Evolutionary conservation across 176 grass and related monocot species (phyloP), one percentile per base, ranked within the genome.

Genomic region (Avena eriantha): DNA sequence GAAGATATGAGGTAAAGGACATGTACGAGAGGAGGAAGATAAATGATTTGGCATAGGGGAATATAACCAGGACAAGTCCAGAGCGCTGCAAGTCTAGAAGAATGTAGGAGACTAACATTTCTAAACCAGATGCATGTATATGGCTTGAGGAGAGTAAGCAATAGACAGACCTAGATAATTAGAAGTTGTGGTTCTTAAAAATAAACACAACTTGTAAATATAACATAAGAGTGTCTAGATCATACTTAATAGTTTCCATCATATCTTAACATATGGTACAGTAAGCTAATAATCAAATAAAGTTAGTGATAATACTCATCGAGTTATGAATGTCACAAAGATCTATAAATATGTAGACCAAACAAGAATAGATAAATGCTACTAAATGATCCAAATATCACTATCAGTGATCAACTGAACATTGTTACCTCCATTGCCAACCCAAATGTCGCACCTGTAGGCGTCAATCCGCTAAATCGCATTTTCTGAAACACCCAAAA

Each of bases 401-500:
- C 24, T 60, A 84, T 10, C 54, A 71, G 72, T 63, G 31, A 43
- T 31, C 26, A 72, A 71, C 21, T 84, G 46, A 72, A 73, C 83
- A 84, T 55, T 55, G 85, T 89, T 95, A 98, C 96, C 91, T 94
- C 96, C 93, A 98, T 98, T 21, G 96, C 91, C 79, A 98, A 91
- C 23, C 96, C 93, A 92, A 89, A 95, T 54, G 92, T 92, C 79
- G 96, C 93, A 76, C 88, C 91, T 67, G 70, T 94, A 84, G 96
- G 96, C 70, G 88, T 91, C 70, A 98, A 73, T 78, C 86, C 54
- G 80, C 55, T 73, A 81, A 83, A 81, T 85, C 93, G 95, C 93
- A 98, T 95, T 88, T 92, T 90, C 73, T 94, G 83, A 64, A 95
- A 92, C 73, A 95, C 93, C 96, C 96, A 98, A 89, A 94, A 98